phyloP scores from a whole-genome alignment of 805 yeast species.

The Myxozyma lipomycoides region DNA sequence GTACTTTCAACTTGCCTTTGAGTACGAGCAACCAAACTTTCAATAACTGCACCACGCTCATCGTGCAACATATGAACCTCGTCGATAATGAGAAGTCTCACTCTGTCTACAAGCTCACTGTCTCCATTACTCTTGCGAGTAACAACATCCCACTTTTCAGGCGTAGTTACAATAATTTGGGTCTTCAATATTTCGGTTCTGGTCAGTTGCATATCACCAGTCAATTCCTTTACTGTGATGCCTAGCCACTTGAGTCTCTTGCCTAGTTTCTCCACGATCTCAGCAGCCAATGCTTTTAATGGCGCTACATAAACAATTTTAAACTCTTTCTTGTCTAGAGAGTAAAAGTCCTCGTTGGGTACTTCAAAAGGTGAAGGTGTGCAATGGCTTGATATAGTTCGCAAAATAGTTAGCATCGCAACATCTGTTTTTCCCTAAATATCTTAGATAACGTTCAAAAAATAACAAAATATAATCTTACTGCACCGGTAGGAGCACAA shows the following conservation, averaged over 20 bases:
- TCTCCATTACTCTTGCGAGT: conserved; percentile 92
- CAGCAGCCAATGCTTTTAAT: conserved; percentile 90
- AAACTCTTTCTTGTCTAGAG: conserved; percentile 76
- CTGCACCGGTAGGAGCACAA: conserved; percentile 96
- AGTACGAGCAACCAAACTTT: conserved; percentile 90
- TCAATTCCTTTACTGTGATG: conserved; percentile 77
- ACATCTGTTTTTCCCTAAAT: conserved; percentile 82
- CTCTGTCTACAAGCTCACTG: conserved; percentile 75
- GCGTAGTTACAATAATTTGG: conserved; percentile 88
- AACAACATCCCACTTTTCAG: conserved; percentile 97
- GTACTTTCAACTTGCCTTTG: conserved; percentile 90
- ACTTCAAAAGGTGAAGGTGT: conserved; percentile 44
- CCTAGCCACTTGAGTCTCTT: conserved; percentile 79
- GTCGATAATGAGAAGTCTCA: conserved; percentile 82
- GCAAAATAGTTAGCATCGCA: conserved; percentile 75
- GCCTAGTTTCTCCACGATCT: conserved; percentile 85
- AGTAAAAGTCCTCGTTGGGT: conserved; percentile 45
- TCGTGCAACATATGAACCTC: conserved; percentile 96
- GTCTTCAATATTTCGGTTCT: conserved; percentile 74
- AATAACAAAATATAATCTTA: conserved; percentile 4
- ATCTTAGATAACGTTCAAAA: neutral
- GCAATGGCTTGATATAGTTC: conserved; percentile 65
- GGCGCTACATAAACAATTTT: conserved; percentile 93
- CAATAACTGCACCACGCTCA: conserved; percentile 97
- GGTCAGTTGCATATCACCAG: conserved; percentile 94